phyloP scores from a whole-genome alignment of 495 filamentous ascomycete genomes.

The Hypoxylon trugodes region DNA sequence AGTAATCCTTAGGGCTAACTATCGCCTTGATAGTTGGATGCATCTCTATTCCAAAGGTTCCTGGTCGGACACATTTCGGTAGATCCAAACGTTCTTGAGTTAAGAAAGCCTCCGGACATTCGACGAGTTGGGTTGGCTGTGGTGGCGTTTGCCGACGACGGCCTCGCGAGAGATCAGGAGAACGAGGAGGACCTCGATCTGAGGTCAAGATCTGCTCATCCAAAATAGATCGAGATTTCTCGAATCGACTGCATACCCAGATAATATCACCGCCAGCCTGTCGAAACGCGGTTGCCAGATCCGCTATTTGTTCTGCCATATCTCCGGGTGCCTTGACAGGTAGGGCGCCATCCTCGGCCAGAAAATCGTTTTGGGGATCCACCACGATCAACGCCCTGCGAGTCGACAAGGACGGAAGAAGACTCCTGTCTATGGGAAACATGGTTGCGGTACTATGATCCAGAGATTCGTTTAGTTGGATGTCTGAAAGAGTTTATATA shows the following conservation, averaged over 20 bases:
- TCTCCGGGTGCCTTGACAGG: slow-evolving; percentile 69
- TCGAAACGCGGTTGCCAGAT: slow-evolving; percentile 77
- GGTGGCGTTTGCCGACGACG: slow-evolving; percentile 32
- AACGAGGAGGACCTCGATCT: slow-evolving; percentile 32
- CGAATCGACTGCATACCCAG: slow-evolving; percentile 84
- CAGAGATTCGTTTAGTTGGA: slow-evolving; percentile 11
- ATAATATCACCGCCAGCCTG: slow-evolving; percentile 76
- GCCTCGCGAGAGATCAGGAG: slow-evolving; percentile 28
- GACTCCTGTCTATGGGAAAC: slow-evolving; percentile 58
- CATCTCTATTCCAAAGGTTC: slow-evolving; percentile 73
- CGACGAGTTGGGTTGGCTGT: slow-evolving; percentile 7
- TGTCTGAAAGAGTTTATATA: slow-evolving; percentile 17
- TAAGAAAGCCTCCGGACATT: slow-evolving; percentile 48
- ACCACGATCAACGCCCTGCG: slow-evolving; percentile 85
- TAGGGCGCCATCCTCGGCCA: slow-evolving; percentile 73
- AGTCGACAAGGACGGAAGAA: slow-evolving; percentile 63
- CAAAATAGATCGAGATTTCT: slow-evolving; percentile 63
- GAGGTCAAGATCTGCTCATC: slow-evolving; percentile 59
- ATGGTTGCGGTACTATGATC: slow-evolving; percentile 41
- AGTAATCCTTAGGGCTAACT: slow-evolving; percentile 68
- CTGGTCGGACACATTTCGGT: slow-evolving; percentile 66
- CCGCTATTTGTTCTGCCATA: slow-evolving; percentile 71
- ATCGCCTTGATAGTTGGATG: slow-evolving; percentile 63
- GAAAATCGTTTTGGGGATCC: slow-evolving; percentile 93
- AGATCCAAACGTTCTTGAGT: slow-evolving; percentile 51